Percentiles rank a stretch among this genome's conserved stretches.
Conservation (phyloP, 169 alveolate genomes). For the Babesia bovis region DNA sequence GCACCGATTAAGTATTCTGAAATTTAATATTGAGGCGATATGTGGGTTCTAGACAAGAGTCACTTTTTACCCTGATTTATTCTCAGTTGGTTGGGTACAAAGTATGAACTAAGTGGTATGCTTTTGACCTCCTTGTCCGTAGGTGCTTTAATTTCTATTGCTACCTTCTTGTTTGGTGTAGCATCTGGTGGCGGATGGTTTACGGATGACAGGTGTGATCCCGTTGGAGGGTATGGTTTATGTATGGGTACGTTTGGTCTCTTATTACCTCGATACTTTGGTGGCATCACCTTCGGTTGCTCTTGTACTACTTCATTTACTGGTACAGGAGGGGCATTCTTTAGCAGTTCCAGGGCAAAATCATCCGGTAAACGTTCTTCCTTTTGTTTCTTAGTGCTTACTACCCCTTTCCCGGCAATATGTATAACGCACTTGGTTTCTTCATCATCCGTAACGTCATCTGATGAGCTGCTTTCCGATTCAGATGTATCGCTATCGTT, state of each 20-base stretch:
- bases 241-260: background rate
- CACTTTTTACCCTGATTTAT: conserved; percentile 10
- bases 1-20: too few relatives aligned
- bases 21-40: too few relatives aligned
- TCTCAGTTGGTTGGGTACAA: conserved; percentile 64
- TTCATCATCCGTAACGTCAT: conserved; percentile 34
- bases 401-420: conserved; percentile 39
- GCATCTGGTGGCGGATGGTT: conserved; percentile 29
- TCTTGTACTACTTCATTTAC: background rate
- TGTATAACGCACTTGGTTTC: conserved; percentile 56
- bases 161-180: conserved; percentile 12
- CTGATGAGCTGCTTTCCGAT: conserved; percentile 37
- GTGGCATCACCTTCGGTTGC: background rate
- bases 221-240: background rate
- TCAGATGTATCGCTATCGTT: background rate
- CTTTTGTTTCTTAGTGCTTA: conserved; percentile 17
- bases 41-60: too few relatives aligned
- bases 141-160: background rate
- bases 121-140: background rate
- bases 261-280: background rate
- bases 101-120: conserved; percentile 49
- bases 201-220: background rate
- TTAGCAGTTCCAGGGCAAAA: conserved; percentile 41
- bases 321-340: conserved; percentile 46
- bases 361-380: conserved; percentile 41